Evolutionary conservation across 768 basidiomycete species (phyloP).

Genomic region (Sporobolomyces phaffii): DNA sequence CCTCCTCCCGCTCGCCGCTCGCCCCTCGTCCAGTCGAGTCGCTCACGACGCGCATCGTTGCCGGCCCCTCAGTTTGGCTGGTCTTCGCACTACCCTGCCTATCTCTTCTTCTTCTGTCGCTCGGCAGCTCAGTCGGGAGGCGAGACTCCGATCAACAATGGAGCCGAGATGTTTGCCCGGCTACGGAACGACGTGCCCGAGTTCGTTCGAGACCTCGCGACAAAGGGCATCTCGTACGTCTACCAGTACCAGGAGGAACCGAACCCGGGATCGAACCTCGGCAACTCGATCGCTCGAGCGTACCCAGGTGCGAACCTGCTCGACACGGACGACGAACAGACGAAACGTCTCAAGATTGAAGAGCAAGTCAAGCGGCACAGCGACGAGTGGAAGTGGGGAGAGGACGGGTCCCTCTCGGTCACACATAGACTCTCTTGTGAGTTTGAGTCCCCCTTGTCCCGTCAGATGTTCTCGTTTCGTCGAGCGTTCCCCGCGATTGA

Average conservation of each 20-base stretch:
- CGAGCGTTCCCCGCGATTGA: background rate
- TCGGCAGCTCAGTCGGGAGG: background rate
- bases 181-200: slow-evolving; percentile 6
- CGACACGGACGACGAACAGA: background rate
- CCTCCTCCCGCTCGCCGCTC: too few relatives aligned
- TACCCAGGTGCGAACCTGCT: background rate
- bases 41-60: too few relatives aligned
- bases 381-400: slow-evolving; percentile 13
- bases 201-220: slow-evolving; percentile 16
- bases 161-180: slow-evolving; percentile 2
- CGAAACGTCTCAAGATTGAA: slow-evolving; percentile 9
- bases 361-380: slow-evolving; percentile 1
- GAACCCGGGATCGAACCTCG: slow-evolving; percentile 15
- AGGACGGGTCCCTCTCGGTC: slow-evolving; percentile 15
- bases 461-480: background rate
- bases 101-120: slow-evolving; percentile 14
- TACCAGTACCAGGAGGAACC: background rate
- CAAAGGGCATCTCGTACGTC: slow-evolving; percentile 4
- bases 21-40: too few relatives aligned
- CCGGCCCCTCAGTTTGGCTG: slow-evolving; percentile 26
- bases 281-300: slow-evolving; percentile 12
- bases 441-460: background rate
- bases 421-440: background rate
- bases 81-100: slow-evolving; percentile 7
- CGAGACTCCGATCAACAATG: slow-evolving; percentile 16